phyloP scores from a whole-genome alignment of 2,329 filamentous ascomycete species.

The Akanthomyces muscarius region DNA sequence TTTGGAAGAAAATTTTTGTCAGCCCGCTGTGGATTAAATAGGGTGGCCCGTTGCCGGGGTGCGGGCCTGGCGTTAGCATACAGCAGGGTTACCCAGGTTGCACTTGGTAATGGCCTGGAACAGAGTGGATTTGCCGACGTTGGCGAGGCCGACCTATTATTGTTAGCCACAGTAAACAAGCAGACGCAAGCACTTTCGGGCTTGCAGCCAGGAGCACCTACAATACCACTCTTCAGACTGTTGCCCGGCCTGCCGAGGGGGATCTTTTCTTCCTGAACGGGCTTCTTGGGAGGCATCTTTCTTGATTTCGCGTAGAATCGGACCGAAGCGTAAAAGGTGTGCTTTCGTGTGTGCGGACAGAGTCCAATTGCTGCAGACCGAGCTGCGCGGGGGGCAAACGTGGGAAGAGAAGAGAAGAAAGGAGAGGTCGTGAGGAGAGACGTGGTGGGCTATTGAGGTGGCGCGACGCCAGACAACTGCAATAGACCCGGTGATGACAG shows the following conservation, averaged over 20 bases:
- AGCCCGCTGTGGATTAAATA: constrained; percentile 26
- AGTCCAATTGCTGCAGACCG: constrained; percentile 58
- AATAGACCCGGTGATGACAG: background rate
- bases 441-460: constrained; percentile 36
- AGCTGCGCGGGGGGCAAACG: constrained; percentile 57
- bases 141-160: constrained; percentile 86
- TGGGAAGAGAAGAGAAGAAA: constrained; percentile 52
- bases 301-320: constrained; percentile 59
- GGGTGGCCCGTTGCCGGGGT: constrained; percentile 3
- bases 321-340: constrained; percentile 42
- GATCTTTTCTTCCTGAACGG: constrained; percentile 88
- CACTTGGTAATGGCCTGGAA: constrained; percentile 99
- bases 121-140: constrained; percentile 98
- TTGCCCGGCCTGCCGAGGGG: constrained; percentile 94
- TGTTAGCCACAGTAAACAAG: constrained; percentile 2
- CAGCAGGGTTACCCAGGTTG: constrained; percentile 92
- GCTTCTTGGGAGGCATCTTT: constrained; percentile 96
- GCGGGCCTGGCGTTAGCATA: constrained; percentile 41
- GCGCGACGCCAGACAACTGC: constrained; percentile 6
- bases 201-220: constrained; percentile 41
- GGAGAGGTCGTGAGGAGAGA: constrained; percentile 29
- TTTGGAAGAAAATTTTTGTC: constrained; percentile 30
- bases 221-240: constrained; percentile 98
- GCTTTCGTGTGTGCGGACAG: constrained; percentile 46
- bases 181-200: background rate